Percentiles rank a stretch among this genome's conserved stretches.
phyloP scores from a whole-genome alignment of 768 basidiomycete species.

The Stropharia rugosoannulata region DNA sequence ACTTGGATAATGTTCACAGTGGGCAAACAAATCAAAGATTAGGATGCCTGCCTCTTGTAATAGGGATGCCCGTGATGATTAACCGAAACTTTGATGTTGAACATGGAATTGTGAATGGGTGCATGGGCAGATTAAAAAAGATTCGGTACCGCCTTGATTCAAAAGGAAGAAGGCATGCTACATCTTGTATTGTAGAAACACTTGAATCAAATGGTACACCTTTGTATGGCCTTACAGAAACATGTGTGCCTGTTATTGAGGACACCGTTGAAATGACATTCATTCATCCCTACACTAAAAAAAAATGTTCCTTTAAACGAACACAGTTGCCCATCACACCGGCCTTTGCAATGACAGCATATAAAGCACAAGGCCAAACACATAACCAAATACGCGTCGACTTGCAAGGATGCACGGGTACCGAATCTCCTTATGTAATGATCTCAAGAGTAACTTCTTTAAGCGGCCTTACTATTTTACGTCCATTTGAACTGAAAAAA shows the following conservation, averaged over 20 bases:
- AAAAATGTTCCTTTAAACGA: slow-evolving; percentile 19
- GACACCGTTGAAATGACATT: slow-evolving; percentile 22
- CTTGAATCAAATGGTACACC: slow-evolving; percentile 1
- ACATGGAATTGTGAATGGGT: background rate
- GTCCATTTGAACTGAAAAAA: slow-evolving; percentile 11
- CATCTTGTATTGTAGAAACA: slow-evolving; percentile 23
- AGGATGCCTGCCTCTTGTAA: background rate
- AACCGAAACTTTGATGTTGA: background rate
- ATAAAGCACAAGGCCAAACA: slow-evolving; percentile 39
- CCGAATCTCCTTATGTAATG: slow-evolving; percentile 42
- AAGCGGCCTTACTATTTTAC: slow-evolving; percentile 27
- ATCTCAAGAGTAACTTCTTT: slow-evolving; percentile 30
- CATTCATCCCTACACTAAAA: slow-evolving; percentile 16
- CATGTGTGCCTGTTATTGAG: no score
- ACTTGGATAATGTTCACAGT: background rate
- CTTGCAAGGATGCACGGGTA: slow-evolving; percentile 25
- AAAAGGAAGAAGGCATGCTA: background rate
- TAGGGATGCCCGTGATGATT: background rate
- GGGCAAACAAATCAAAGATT: background rate
- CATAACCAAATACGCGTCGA: slow-evolving; percentile 30
- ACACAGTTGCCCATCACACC: slow-evolving; percentile 35
- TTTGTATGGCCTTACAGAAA: slow-evolving; percentile 19
- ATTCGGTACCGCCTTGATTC: background rate
- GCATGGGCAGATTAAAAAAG: background rate
- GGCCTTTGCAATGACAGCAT: slow-evolving; percentile 38